phyloP scores from a whole-genome alignment of 2,329 filamentous ascomycete genomes.

The Coniella lustricola region DNA sequence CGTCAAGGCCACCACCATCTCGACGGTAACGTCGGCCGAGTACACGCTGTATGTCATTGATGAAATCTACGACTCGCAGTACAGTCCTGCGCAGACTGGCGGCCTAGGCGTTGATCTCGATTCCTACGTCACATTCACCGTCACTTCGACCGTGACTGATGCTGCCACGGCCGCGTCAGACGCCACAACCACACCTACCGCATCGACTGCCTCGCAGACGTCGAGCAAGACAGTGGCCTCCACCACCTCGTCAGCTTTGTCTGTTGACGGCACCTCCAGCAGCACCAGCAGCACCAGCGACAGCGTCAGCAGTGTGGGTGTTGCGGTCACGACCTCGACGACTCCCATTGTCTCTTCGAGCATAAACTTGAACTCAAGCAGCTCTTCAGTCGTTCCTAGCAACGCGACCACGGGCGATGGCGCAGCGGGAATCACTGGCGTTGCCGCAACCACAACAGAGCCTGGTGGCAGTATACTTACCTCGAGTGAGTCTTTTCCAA shows the following conservation, averaged over 20 bases:
- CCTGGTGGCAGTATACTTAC: not conserved
- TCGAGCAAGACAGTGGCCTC: no score
- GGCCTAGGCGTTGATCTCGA: not conserved
- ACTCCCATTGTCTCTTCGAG: not conserved
- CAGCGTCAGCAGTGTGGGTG: not conserved
- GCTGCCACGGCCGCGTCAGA: not conserved
- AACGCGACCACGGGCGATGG: not conserved
- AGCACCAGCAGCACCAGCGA: not conserved
- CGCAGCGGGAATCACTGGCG: not conserved
- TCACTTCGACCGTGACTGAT: not conserved
- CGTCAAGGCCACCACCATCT: slow-evolving; percentile 1
- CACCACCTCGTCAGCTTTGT: not conserved
- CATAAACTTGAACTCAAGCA: not conserved
- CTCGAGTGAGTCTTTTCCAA: not conserved
- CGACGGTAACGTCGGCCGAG: not conserved
- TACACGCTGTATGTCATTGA: not conserved
- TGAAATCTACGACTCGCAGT: not conserved
- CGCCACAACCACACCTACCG: not conserved
- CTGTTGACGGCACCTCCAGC: not conserved
- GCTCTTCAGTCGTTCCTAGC: not conserved
- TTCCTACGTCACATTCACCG: slow-evolving; percentile 1
- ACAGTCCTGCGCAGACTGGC: not conserved
- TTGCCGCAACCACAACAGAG: not conserved
- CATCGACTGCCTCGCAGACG: not conserved
- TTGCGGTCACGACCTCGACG: not conserved